A percentile compares a stretch with the other conserved stretches of the same genome.
Conservation (phyloP, 2,329 filamentous ascomycete genomes). For the Pseudogymnoascus sp. region DNA sequence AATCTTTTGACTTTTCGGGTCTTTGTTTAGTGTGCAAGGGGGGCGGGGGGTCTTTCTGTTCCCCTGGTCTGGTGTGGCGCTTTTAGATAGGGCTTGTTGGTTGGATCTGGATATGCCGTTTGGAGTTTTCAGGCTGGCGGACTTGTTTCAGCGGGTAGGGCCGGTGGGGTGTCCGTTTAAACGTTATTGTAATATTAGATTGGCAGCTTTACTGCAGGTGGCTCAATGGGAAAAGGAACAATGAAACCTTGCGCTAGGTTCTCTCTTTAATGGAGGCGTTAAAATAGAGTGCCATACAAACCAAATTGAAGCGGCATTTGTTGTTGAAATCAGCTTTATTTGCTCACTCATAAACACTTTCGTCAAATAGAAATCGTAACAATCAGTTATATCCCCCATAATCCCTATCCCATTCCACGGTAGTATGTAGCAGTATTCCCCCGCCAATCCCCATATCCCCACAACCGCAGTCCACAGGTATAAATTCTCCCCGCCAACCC, state of each 20-base stretch:
- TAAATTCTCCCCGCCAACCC: not conserved
- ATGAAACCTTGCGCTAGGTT: not conserved
- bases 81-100: constrained; percentile 1
- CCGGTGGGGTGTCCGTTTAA: not conserved
- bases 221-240: not conserved
- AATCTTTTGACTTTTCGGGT: not conserved
- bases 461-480: not conserved
- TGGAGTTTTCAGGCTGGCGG: constrained; percentile 5
- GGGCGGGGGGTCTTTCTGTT: not conserved
- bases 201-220: not conserved
- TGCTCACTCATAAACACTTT: not conserved
- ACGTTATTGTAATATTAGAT: not conserved
- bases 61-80: not conserved
- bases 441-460: not conserved
- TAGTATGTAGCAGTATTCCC: not conserved
- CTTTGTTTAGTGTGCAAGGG: not conserved
- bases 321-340: not conserved
- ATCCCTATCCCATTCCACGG: not conserved
- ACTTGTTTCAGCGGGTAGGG: constrained; percentile 4
- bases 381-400: not conserved
- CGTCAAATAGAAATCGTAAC: not conserved
- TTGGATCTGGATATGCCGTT: not conserved
- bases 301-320: not conserved
- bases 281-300: not conserved
- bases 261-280: not conserved